Conservation (phyloP, 768 basidiomycete genomes). For the Fistulinella prunicolor region DNA sequence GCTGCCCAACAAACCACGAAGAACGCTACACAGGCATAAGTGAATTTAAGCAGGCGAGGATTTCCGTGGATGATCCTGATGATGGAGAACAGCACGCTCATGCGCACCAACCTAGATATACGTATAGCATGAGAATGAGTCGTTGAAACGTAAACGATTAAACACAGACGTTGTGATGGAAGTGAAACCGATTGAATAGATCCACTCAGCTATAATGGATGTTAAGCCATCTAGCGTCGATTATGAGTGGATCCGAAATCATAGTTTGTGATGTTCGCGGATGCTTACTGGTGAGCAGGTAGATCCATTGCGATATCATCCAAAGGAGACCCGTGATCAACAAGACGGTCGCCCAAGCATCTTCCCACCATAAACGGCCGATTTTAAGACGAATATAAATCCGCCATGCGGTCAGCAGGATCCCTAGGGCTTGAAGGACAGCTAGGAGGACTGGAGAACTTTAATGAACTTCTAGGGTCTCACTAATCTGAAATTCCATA, state of each 20-base stretch:
- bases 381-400: constrained; percentile 18
- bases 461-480: neutral
- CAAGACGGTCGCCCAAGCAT: constrained; percentile 8
- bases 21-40: constrained; percentile 8
- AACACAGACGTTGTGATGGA: constrained; percentile 7
- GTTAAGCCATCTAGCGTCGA: constrained; percentile 3
- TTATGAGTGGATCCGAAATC: neutral
- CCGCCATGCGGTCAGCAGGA: constrained; percentile 17
- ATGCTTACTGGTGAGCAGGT: constrained; percentile 5
- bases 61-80: constrained; percentile 12
- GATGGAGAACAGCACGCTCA: constrained; percentile 21
- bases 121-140: neutral
- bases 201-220: constrained; percentile 10
- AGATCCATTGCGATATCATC: constrained; percentile 12
- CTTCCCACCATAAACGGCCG: too few species aligned
- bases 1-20: constrained; percentile 4
- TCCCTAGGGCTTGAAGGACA: constrained; percentile 14
- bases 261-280: too few species aligned
- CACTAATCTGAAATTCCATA: neutral
- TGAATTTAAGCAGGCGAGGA: constrained; percentile 5
- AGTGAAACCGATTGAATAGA: constrained; percentile 10
- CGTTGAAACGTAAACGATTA: neutral
- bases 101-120: too few species aligned
- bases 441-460: constrained; percentile 5
- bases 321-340: constrained; percentile 12